Base-by-base conservation (phyloP, 176 grass and related monocot genomes). In the Rhynchospora pubera region DNA sequence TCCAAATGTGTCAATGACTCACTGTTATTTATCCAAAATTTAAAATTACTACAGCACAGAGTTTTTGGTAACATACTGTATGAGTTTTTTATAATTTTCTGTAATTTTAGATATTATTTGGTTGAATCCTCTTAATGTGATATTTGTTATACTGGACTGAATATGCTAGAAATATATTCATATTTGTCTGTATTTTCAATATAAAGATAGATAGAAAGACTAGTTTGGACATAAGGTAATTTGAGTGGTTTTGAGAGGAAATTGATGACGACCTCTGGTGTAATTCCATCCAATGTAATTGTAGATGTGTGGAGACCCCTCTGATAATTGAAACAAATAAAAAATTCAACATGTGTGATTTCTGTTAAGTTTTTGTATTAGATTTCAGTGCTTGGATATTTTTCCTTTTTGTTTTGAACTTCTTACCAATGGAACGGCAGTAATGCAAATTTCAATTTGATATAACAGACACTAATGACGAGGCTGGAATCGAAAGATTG, bases 401-500 rank as follows among this genome's bases (percentile, higher is more conserved):
- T 46, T 74, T 71, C 1, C 6, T 28, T 26, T 45, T 73, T 80
- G 34, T 57, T 23, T 61, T 58, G n/a, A 23, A 50, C 26, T 28
- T 72, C 21, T 42, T 57, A 32, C 62, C 43, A 28, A 60, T 21
- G 57, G 34, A 46, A 78, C 19, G 15, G 53, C 19, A 82, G 59
- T 84, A 61, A 73, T 81, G 39, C 43, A 42, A 61, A 82, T 64
- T 51, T 56, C 65, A n/a, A 61, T 86, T 14, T 48, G 64, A 78
- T 78, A 71, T 51, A 58, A 64, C 65, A 99, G 96, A 93, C 96
- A 52, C 77, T 99, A 64, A 58, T 91, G 80, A 76, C 78, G 58
- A 99, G 92, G 82, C 82, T 99, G 89, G 96, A 99, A 57, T 95
- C 96, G 21, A 99, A 95, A 82, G 89, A 95, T 57, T 99, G 96